Conservation (phyloP, 345 rosid genomes). For the Carallia brachiata region DNA sequence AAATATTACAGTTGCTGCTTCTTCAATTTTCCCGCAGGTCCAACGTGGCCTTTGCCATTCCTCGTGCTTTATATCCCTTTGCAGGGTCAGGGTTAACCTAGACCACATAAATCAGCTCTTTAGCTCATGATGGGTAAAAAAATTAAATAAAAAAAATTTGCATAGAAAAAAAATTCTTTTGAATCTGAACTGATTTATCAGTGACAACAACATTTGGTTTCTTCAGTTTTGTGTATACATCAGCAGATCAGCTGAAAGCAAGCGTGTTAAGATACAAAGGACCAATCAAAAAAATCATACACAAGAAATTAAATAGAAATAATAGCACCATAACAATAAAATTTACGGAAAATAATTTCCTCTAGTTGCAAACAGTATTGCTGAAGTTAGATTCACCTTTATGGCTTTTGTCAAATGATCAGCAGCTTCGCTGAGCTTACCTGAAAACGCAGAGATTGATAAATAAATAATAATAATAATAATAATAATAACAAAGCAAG, state of each 20-base stretch:
- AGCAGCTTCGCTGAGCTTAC: constrained; percentile 52
- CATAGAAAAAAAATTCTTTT: background rate
- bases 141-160: background rate
- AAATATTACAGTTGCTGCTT: constrained; percentile 40
- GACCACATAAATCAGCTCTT: constrained; percentile 13
- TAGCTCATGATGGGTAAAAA: background rate
- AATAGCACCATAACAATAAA: background rate
- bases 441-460: constrained; percentile 36
- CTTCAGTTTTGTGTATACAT: constrained; percentile 50
- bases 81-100: constrained; percentile 87
- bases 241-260: constrained; percentile 40
- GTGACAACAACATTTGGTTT: constrained; percentile 80
- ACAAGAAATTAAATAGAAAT: background rate
- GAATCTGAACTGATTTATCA: constrained; percentile 26
- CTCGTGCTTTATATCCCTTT: constrained; percentile 77
- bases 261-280: constrained; percentile 15
- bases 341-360: constrained; percentile 33
- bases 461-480: no score
- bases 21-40: constrained; percentile 58
- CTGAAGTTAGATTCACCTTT: constrained; percentile 67
- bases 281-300: background rate
- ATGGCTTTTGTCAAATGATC: constrained; percentile 68
- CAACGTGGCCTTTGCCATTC: constrained; percentile 73
- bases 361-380: constrained; percentile 76
- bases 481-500: constrained; percentile 4